Evolutionary conservation across 257 asterid species (phyloP).

Genomic region (Forsythia viridissima): DNA sequence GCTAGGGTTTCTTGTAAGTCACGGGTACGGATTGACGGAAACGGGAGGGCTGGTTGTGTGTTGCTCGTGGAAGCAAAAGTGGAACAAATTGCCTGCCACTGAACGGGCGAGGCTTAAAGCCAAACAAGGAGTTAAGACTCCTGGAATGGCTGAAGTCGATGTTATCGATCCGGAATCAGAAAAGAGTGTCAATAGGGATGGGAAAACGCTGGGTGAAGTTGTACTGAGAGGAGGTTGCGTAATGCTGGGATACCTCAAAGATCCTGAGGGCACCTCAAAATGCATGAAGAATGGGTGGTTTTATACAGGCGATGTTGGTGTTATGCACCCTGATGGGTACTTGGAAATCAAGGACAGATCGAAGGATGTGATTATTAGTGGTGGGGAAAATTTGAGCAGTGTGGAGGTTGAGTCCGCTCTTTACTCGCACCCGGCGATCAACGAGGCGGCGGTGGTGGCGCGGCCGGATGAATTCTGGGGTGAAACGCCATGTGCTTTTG

Average conservation of each 20-base stretch:
- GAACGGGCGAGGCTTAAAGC: conserved; percentile 71
- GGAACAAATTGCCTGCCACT: conserved; percentile 61
- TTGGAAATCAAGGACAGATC: conserved; percentile 75
- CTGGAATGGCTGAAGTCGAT: conserved; percentile 54
- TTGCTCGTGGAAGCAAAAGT: conserved; percentile 63
- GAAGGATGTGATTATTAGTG: conserved; percentile 77
- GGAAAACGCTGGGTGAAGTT: conserved; percentile 54
- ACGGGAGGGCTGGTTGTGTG: conserved; percentile 62
- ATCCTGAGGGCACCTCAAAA: conserved; percentile 53
- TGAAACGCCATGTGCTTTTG: conserved; percentile 79
- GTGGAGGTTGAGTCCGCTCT: conserved; percentile 79
- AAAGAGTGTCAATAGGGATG: conserved; percentile 52
- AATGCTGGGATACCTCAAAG: conserved; percentile 71
- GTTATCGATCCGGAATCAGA: conserved; percentile 54
- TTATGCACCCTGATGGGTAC: conserved; percentile 80
- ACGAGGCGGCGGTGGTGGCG: conserved; percentile 89
- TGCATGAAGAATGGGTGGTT: conserved; percentile 69
- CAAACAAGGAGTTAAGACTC: conserved; percentile 66
- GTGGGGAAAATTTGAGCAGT: conserved; percentile 86
- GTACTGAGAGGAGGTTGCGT: conserved; percentile 57
- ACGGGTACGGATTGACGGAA: conserved; percentile 83
- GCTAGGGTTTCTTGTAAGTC: conserved; percentile 60
- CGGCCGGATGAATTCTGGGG: conserved; percentile 83
- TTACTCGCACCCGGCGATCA: conserved; percentile 68
- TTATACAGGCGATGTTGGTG: conserved; percentile 79